These are phyloP conservation scores for Spinacia oleracea DNA, from an alignment of 179 eudicot genomes.

Conservation along the genomic window DNA sequence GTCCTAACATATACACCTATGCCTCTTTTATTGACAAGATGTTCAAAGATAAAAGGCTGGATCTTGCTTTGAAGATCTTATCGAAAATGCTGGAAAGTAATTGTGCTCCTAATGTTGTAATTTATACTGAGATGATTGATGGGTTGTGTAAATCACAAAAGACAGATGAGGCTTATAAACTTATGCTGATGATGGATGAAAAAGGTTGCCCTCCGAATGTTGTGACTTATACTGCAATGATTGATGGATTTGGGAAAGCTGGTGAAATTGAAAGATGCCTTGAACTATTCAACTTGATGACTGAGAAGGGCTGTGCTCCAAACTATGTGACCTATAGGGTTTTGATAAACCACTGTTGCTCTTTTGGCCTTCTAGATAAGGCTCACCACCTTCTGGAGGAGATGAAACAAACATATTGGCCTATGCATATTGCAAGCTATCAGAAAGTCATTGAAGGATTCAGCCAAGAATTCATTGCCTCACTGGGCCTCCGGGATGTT, in stretches of 20 bases:
- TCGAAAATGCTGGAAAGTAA: constrained; percentile 80
- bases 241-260: constrained; percentile 82
- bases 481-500: constrained; percentile 63
- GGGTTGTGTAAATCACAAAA: constrained; percentile 90
- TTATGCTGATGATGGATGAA: constrained; percentile 85
- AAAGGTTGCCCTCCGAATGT: constrained; percentile 89
- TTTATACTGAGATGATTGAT: constrained; percentile 86
- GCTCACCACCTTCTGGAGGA: constrained; percentile 76
- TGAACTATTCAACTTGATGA: constrained; percentile 65
- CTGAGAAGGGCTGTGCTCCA: constrained; percentile 72
- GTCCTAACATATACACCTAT: constrained; percentile 64
- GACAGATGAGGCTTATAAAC: constrained; percentile 79
- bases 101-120: constrained; percentile 78
- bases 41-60: constrained; percentile 82
- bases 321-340: constrained; percentile 79
- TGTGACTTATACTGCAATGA: constrained; percentile 87
- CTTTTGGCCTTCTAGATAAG: constrained; percentile 65
- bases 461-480: constrained; percentile 59
- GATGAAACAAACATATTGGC: constrained; percentile 96
- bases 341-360: constrained; percentile 72
- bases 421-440: constrained; percentile 61
- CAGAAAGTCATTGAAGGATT: constrained; percentile 85
- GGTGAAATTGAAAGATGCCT: constrained; percentile 71
- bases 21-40: constrained; percentile 74
- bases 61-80: constrained; percentile 70